Base-by-base conservation (phyloP, 2,329 filamentous ascomycete genomes). In the Periconia sp. region DNA sequence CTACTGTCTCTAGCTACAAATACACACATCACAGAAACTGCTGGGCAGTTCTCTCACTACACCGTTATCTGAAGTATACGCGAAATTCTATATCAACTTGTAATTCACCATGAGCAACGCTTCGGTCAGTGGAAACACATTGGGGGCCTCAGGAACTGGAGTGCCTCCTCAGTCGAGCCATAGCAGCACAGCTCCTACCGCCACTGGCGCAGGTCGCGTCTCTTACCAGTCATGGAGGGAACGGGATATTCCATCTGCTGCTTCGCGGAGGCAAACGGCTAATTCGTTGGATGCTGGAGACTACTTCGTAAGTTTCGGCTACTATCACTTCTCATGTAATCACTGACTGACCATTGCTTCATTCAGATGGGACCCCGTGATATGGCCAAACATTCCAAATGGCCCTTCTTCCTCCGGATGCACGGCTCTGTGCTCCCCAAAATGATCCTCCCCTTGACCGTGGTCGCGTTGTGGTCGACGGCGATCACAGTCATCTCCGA, bases 381-480 rank as follows among this genome's bases (percentile, higher is more conserved):
- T 69, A 82, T 90, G 59, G 80, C 85, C 53, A 84, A 84, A 64
- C 88, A 92, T 72, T 91, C 88, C 18, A 91, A 90, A 79, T 87
- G 88, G 81, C 89, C 89, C 17, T 82, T 85, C 58, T 88, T 91
- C 69, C 75, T 92, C 70, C 87, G 88, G 54, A 81, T 92, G 76
- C 88, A 91, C 70, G 89, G 89, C 62, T 89, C 85, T 57, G 85
- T 92, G 56, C 71, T 88, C 53, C 89, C 89, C 13, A 86, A 89
- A 66, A 84, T 92, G 82, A 83, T 92, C 40, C 68, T 92, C 7
- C 89, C 89, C 0, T 70, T 92, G 18, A 9, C 81, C 11, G 79
- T 87, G 54, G 78, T 91, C 31, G 83, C 79, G 14, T 64, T 63
- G 14, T 92, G 89, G 89, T 79, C 87, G 1, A 87, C 86, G 1